Base-by-base conservation (phyloP, 805 yeast species). In the Tetrapisispora arboricola region DNA sequence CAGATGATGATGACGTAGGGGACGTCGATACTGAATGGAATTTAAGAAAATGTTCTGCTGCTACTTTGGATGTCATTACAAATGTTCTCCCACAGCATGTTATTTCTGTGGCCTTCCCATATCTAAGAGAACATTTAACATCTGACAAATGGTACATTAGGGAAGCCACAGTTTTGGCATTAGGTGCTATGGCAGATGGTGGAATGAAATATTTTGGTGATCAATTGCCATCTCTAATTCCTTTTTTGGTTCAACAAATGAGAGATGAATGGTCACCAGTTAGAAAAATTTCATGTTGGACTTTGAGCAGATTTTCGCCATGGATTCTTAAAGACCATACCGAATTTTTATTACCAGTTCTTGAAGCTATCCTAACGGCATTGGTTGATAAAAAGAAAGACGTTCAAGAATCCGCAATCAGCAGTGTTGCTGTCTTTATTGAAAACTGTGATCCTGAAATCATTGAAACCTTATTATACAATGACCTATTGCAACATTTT, bases 201-300 rank as follows among this genome's bases (percentile, higher is more conserved):
- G 87, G 94, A 49, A 67, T 80, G 35, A 84, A 80, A 42, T 70
- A 74, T 39, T 78, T 87, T 5, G 63, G 78, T 17, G 76, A 75
- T 31, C 83, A 83, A 50, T 66, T 92, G 31, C 94, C 96, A 2
- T 73, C 78, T 22, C 65, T 92, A 36, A 78, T 90, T 26, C 95
- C 95, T 28, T 87, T 80, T 56, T 68, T 92, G 45, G 87, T 87
- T 21, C 85, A 86, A 43, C 70, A 94, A 53, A 64, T 88, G 44
- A 68, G 69, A 40, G 96, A 88, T 58, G 53, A 61, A 4, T 81
- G 87, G 61, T 80, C 95, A 8, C 74, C 94, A 17, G 94, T 92
- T 4, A 73, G 97, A 49, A 94, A 86, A 60, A 92, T 92, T 39
- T 68, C 95, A 0, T 90, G 97, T 66, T 92, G 98, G 98, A 84